Conservation (phyloP, 2,329 filamentous ascomycete genomes). For the Fusarium redolens region DNA sequence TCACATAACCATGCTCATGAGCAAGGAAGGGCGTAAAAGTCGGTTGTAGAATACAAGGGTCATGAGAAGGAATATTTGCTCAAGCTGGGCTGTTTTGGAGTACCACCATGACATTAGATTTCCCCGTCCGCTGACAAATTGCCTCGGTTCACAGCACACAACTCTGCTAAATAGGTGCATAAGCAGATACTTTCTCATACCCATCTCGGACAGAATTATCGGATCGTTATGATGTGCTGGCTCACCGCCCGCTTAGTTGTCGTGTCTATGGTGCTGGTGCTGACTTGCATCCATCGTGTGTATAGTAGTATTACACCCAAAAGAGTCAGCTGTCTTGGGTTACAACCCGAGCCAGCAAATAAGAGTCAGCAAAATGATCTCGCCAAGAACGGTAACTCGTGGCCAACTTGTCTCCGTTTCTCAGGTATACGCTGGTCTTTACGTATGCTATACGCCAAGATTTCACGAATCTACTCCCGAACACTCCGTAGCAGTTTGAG, state of each 20-base stretch:
- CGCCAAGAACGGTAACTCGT: neutral
- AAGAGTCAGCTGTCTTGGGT: neutral
- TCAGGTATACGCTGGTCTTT: neutral
- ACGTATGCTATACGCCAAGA: neutral
- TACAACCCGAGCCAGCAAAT: neutral
- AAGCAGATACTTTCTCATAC: neutral
- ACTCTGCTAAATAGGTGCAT: neutral
- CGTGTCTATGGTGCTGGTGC: neutral
- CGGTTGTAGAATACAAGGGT: conserved; percentile 19
- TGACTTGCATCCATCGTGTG: conserved; percentile 2
- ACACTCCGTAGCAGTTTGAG: neutral
- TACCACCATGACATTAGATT: neutral
- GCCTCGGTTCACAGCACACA: neutral
- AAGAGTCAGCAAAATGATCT: neutral
- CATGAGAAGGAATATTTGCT: neutral
- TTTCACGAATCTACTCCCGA: neutral
- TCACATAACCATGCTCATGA: neutral
- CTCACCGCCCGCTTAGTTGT: neutral
- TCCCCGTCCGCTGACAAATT: neutral
- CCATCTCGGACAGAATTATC: neutral
- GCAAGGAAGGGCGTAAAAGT: neutral
- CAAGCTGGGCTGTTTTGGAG: neutral
- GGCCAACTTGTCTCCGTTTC: neutral
- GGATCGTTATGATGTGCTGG: neutral
- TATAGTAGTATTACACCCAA: neutral